These are phyloP conservation scores for Diaporthe sp. DNA, from an alignment of 2,329 filamentous ascomycete genomes.

Conservation along the genomic window DNA sequence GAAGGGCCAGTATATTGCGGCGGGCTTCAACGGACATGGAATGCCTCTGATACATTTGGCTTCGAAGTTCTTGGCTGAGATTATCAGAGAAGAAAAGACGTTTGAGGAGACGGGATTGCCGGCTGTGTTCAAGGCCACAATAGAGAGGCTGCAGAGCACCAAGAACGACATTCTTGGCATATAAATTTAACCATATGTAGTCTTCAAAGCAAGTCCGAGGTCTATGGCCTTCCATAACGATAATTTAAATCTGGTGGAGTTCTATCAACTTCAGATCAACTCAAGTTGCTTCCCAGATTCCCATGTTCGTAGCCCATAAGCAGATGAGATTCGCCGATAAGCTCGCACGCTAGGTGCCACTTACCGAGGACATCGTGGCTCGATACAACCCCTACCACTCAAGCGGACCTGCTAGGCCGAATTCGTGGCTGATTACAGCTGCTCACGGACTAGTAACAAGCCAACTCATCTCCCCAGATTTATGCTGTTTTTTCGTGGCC, in stretches of 20 bases:
- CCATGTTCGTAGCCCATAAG: not conserved
- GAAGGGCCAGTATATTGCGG: conserved; percentile 34
- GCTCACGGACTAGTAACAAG: not conserved
- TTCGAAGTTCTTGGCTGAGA: conserved; percentile 11
- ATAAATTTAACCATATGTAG: not conserved
- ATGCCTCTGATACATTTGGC: conserved; percentile 34
- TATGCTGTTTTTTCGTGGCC: not conserved
- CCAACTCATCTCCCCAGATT: conserved; percentile 9
- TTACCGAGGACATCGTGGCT: not conserved
- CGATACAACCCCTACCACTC: not conserved
- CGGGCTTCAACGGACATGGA: conserved; percentile 57
- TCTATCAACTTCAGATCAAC: not conserved
- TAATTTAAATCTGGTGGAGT: not conserved
- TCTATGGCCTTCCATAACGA: not conserved
- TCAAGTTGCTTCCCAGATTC: too few species aligned
- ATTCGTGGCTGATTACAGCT: not conserved
- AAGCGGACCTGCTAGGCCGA: not conserved
- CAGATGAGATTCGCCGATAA: not conserved
- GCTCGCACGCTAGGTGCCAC: not conserved
- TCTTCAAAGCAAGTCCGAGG: not conserved
- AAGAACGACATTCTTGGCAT: conserved; percentile 29
- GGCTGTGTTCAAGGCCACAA: conserved; percentile 29
- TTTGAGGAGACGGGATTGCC: conserved; percentile 34
- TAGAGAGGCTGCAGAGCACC: conserved; percentile 3
- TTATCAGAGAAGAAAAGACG: conserved; percentile 23